A percentile compares a stretch with the other conserved stretches of the same genome.
Conservation (phyloP, 139 green algal genomes). For the Mesotaenium endlicherianum region DNA sequence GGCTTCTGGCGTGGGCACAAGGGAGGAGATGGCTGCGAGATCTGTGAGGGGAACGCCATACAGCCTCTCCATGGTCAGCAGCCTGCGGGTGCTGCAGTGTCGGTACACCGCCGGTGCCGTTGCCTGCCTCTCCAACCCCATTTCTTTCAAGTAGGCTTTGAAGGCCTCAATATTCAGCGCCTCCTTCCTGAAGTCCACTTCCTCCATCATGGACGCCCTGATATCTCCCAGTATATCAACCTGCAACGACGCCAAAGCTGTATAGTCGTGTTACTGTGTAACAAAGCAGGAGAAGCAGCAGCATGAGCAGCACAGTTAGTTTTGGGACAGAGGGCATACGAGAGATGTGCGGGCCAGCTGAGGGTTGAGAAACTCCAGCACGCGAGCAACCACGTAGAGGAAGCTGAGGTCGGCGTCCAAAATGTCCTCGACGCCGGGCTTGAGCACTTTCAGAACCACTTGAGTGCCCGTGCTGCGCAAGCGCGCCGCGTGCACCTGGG, state of each 20-base stretch:
- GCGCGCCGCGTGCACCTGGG: constrained; percentile 81
- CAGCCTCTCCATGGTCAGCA: constrained; percentile 92
- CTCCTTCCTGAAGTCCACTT: constrained; percentile 91
- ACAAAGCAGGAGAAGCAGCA: no score
- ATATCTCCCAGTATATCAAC: constrained; percentile 72
- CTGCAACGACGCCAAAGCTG: no score
- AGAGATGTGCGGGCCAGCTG: constrained; percentile 69
- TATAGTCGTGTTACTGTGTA: no score
- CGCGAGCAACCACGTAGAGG: constrained; percentile 65
- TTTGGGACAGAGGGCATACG: no score
- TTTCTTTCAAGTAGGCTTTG: constrained; percentile 39
- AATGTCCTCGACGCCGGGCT: constrained; percentile 89
- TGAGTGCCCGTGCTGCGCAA: constrained; percentile 60
- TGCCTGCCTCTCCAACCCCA: constrained; percentile 12
- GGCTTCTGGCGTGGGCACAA: constrained; percentile 48
- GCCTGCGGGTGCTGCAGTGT: constrained; percentile 35
- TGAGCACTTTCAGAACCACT: constrained; percentile 83
- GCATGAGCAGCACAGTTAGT: no score
- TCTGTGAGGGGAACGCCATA: constrained; percentile 87
- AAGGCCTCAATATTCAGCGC: constrained; percentile 68
- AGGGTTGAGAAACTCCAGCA: constrained; percentile 76
- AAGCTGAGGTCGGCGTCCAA: constrained; percentile 88
- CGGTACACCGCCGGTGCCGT: constrained; percentile 51
- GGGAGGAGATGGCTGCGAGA: constrained; percentile 72
- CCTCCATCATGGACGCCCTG: constrained; percentile 79